Evolutionary conservation across 371 early-diverging fungal genomes (phyloP).

Genomic region (Rhizopus arrhizus): DNA sequence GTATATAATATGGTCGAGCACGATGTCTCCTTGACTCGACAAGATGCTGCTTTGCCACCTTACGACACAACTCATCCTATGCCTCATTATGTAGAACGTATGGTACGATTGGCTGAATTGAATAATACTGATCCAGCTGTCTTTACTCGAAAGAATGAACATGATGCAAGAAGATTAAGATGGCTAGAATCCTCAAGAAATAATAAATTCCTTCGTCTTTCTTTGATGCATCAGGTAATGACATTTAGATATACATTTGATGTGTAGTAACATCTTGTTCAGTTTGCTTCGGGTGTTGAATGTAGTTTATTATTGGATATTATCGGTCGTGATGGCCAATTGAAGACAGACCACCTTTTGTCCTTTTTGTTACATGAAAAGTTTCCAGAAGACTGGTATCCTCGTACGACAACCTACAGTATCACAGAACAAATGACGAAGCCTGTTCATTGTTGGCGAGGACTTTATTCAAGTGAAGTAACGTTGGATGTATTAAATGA

Average conservation of each 20-base stretch:
- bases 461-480: conserved; percentile 22
- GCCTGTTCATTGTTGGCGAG: conserved; percentile 20
- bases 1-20: conserved; percentile 37
- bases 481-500: conserved; percentile 17
- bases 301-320: conserved; percentile 34
- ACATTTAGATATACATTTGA: not conserved
- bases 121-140: conserved; percentile 2
- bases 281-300: conserved; percentile 35
- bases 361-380: conserved; percentile 36
- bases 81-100: conserved; percentile 23
- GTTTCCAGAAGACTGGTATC: conserved; percentile 43
- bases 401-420: conserved; percentile 15
- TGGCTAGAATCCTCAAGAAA: conserved; percentile 31
- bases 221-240: conserved; percentile 32
- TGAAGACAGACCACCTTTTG: conserved; percentile 30
- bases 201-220: conserved; percentile 23
- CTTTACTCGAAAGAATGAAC: conserved; percentile 26
- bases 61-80: conserved; percentile 8
- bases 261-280: not conserved
- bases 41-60: conserved; percentile 23
- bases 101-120: conserved; percentile 9
- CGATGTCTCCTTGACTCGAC: conserved; percentile 42
- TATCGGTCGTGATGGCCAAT: conserved; percentile 30
- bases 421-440: conserved; percentile 10
- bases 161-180: conserved; percentile 26